Conservation (phyloP, 2,329 filamentous ascomycete species). For the Hypoxylon sp. region DNA sequence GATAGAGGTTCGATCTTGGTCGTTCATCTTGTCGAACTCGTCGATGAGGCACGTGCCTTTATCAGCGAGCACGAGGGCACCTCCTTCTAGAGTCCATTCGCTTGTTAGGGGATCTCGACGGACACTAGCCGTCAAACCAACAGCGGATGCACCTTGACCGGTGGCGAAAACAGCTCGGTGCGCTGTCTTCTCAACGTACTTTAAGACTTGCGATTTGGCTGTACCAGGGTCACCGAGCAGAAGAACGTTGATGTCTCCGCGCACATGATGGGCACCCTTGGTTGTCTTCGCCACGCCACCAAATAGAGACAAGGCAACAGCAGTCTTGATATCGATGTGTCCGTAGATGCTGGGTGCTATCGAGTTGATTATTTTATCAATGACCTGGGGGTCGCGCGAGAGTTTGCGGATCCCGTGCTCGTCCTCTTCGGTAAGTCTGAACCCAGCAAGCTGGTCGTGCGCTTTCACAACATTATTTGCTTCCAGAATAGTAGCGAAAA, state of each 20-base stretch:
- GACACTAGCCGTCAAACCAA: slow-evolving; percentile 96
- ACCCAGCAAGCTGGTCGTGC: slow-evolving; percentile 96
- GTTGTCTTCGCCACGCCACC: slow-evolving; percentile 92
- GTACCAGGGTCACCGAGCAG: slow-evolving; percentile 97
- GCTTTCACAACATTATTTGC: slow-evolving; percentile 97
- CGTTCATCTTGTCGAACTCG: slow-evolving; percentile 99
- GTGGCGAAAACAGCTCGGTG: slow-evolving; percentile 97
- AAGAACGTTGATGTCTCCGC: slow-evolving; percentile 97
- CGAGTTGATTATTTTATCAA: slow-evolving; percentile 91
- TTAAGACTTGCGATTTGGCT: slow-evolving; percentile 96
- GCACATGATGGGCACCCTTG: slow-evolving; percentile 87
- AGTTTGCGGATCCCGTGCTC: slow-evolving; percentile 88
- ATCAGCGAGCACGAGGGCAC: slow-evolving; percentile 93
- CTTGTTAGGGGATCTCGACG: slow-evolving; percentile 93
- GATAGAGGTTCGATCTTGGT: slow-evolving; percentile 96
- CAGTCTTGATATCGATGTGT: slow-evolving; percentile 96
- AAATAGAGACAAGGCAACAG: slow-evolving; percentile 91
- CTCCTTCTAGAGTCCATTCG: slow-evolving; percentile 97
- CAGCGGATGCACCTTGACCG: slow-evolving; percentile 94
- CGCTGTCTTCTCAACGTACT: slow-evolving; percentile 97
- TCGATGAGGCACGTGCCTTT: slow-evolving; percentile 96
- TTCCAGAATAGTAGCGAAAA: slow-evolving; percentile 96
- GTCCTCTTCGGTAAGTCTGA: slow-evolving; percentile 93
- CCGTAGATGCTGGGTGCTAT: slow-evolving; percentile 98
- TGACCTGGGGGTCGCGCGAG: slow-evolving; percentile 87